phyloP scores from a whole-genome alignment of 129 eudicot species.

The Escallonia rubra region DNA sequence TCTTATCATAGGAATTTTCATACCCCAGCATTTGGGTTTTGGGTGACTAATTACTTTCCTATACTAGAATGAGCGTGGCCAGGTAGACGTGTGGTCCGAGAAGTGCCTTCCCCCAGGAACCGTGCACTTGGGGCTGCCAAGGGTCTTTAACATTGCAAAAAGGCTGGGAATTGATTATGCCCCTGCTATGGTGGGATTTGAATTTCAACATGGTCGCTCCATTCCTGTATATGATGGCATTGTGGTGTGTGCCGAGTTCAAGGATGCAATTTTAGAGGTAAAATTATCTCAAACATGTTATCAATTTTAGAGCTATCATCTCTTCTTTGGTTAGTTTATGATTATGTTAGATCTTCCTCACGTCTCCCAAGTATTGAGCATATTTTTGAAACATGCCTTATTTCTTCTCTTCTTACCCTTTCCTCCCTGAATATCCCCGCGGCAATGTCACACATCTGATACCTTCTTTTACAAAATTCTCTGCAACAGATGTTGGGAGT shows the following conservation, averaged over 20 bases:
- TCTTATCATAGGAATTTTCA: too few species aligned
- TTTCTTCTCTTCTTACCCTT: too few species aligned
- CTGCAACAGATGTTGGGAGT: too few species aligned
- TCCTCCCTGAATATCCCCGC: too few species aligned
- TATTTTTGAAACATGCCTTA: too few species aligned
- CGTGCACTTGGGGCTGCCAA: constrained; percentile 73
- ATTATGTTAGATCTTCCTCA: too few species aligned
- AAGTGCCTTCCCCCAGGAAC: constrained; percentile 99
- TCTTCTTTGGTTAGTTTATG: too few species aligned
- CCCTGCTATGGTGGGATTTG: constrained; percentile 98
- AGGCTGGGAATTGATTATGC: constrained; percentile 75
- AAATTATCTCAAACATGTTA: neutral
- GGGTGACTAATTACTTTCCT: neutral
- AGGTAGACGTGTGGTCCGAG: constrained; percentile 94
- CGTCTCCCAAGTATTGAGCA: too few species aligned
- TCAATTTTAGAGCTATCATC: too few species aligned
- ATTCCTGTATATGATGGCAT: constrained; percentile 77
- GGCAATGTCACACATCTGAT: too few species aligned
- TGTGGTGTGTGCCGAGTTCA: constrained; percentile 86
- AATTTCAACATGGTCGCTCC: constrained; percentile 75
- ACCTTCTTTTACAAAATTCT: too few species aligned
- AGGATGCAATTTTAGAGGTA: constrained; percentile 81
- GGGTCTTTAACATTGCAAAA: constrained; percentile 61
- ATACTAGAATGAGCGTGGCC: constrained; percentile 90
- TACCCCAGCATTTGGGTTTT: too few species aligned